Percentiles rank a stretch among this genome's conserved stretches.
These are phyloP conservation scores for Dissophora ornata DNA, from an alignment of 192 early-diverging fungal genomes.

Conservation along the genomic window DNA sequence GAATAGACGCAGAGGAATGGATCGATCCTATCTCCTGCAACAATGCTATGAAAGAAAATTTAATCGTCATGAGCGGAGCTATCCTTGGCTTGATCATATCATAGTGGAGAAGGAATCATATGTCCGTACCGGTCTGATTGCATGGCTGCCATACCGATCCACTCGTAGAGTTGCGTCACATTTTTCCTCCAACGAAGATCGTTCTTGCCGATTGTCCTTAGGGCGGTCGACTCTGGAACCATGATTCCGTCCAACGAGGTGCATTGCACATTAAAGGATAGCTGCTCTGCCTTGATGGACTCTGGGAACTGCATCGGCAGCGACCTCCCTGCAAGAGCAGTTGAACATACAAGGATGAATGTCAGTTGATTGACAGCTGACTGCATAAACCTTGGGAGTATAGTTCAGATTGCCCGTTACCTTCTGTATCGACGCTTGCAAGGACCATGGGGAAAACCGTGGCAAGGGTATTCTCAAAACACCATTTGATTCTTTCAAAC, in stretches of 20 bases:
- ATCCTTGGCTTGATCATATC: background rate
- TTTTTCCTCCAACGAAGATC: slow-evolving; percentile 40
- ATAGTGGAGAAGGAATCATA: background rate
- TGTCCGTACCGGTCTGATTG: slow-evolving; percentile 48
- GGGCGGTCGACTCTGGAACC: slow-evolving; percentile 40
- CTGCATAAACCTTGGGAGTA: too few species aligned
- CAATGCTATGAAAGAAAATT: slow-evolving; percentile 33
- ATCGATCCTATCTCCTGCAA: slow-evolving; percentile 43
- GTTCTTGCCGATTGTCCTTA: slow-evolving; percentile 49
- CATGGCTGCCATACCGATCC: slow-evolving; percentile 56
- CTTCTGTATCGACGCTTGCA: slow-evolving; percentile 25
- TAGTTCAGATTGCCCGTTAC: too few species aligned
- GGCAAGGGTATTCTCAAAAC: slow-evolving; percentile 56
- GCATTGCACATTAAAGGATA: slow-evolving; percentile 14
- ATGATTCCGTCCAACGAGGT: slow-evolving; percentile 18
- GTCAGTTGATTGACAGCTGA: background rate
- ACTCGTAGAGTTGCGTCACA: slow-evolving; percentile 54
- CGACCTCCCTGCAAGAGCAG: slow-evolving; percentile 1
- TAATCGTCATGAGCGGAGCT: background rate
- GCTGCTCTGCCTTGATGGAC: slow-evolving; percentile 15
- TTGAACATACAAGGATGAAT: background rate
- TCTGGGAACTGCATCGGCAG: slow-evolving; percentile 49
- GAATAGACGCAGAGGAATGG: slow-evolving; percentile 55
- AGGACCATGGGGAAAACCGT: slow-evolving; percentile 51
- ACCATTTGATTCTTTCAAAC: slow-evolving; percentile 61